Base-by-base conservation (phyloP, 2,329 filamentous ascomycete genomes). In the Cercospora nicotianae region DNA sequence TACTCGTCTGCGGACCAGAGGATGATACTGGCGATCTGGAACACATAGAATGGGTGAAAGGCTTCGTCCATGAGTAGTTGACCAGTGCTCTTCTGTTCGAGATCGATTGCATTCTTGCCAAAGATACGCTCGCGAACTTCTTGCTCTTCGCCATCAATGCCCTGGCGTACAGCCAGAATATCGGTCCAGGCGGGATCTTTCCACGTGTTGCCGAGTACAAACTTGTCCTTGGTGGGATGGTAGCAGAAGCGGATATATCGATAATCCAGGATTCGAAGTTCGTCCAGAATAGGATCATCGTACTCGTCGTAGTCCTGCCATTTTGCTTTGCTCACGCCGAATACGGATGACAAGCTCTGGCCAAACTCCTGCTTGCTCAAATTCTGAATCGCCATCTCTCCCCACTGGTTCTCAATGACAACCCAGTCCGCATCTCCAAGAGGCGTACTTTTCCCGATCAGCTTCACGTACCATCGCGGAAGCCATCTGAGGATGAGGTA, bases 11-110 rank as follows among this genome's bases (percentile, higher is more conserved):
- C 78, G 9, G 94, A 97, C 95, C 95, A 99, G 3, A 99, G 87
- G 48, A 96, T 81, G 72, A 99, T 83, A 83, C 95, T 98, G 59
- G 94, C 94, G 75, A 98, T 90, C 80, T 99, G 95, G 77, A 99
- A 99, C 65, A 99, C 91, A 78, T 99, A 99, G 79, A 99, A 99
- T 0, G 95, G 96, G 77, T 99, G 95, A 75, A 99, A 93, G 20
- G 92, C 93, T 87, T 99, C 95, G 74, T 99, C 94, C 20, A 97
- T 85, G 13, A 99, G 84, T 59, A 99, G 87, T 76, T 96, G 92
- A 1, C 88, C 85, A 16, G 90, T 86, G 1, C 91, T 89, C 81
- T 97, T 99, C 76, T 97, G 90, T 75, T 96, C 89, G 73, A 99
- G 96, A 70, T 97, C 92, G 72, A 99, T 97, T 67, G 93, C 80